These are phyloP conservation scores for Hydnum rufescens DNA, from an alignment of 768 basidiomycete genomes.

Conservation along the genomic window DNA sequence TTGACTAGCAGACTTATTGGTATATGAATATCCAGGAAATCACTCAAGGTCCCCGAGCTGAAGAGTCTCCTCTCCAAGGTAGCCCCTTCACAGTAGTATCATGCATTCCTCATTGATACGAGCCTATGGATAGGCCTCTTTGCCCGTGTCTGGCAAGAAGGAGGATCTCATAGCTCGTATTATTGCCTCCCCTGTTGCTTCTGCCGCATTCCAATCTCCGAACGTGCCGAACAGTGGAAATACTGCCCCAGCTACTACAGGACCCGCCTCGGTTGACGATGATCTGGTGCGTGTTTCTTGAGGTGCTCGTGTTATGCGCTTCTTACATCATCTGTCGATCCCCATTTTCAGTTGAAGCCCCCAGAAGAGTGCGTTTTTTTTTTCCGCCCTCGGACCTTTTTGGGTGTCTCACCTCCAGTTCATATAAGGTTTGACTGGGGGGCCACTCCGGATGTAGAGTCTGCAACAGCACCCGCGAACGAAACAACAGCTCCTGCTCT, in stretches of 20 bases:
- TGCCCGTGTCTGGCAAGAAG: slow-evolving; percentile 14
- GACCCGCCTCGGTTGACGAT: not conserved
- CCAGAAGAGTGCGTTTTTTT: not conserved
- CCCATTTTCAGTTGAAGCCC: not conserved
- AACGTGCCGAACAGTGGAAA: not conserved
- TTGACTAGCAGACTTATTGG: no score
- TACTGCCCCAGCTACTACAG: not conserved
- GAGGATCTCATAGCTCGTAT: slow-evolving; percentile 15
- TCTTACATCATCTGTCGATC: not conserved
- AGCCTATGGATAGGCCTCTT: slow-evolving; percentile 1
- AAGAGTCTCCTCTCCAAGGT: slow-evolving; percentile 11
- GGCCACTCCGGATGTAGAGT: not conserved
- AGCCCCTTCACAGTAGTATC: not conserved
- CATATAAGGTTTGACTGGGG: not conserved
- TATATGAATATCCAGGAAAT: slow-evolving; percentile 10
- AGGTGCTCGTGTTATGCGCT: not conserved
- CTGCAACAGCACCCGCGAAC: not conserved
- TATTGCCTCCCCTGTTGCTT: slow-evolving; percentile 6
- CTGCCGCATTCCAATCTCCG: not conserved
- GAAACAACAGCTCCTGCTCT: slow-evolving; percentile 5
- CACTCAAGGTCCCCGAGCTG: slow-evolving; percentile 15
- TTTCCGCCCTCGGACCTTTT: no score
- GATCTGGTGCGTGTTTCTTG: slow-evolving; percentile 2
- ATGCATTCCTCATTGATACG: slow-evolving; percentile 1
- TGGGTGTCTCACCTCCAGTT: no score